phyloP scores from a whole-genome alignment of 306 rosid genomes.

The Arachis hypogaea region DNA sequence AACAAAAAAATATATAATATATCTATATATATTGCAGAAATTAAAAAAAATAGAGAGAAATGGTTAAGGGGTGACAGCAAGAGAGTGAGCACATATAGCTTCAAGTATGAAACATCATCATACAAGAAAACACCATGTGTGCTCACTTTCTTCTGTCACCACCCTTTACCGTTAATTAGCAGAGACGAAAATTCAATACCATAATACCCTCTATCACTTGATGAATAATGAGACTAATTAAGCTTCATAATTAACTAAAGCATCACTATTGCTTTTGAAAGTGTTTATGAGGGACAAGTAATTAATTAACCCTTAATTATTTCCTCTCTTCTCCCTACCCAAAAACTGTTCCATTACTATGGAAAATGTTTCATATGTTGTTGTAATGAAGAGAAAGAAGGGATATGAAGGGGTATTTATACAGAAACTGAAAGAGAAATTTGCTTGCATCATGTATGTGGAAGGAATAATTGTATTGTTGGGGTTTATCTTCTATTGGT shows the following conservation, averaged over 20 bases:
- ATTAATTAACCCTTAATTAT: not conserved
- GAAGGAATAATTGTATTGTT: slow-evolving; percentile 64
- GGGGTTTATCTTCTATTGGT: slow-evolving; percentile 60
- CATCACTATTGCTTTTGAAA: not conserved
- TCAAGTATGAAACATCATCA: slow-evolving; percentile 66
- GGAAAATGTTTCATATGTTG: slow-evolving; percentile 33
- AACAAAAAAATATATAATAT: not conserved
- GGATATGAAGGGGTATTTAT: slow-evolving; percentile 56
- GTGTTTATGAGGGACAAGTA: not conserved
- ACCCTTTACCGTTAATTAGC: slow-evolving; percentile 56
- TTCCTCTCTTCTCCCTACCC: not conserved
- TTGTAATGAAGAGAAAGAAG: slow-evolving; percentile 41
- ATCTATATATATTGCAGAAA: not conserved
- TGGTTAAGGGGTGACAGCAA: slow-evolving; percentile 75
- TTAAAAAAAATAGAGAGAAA: not conserved
- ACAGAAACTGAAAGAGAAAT: slow-evolving; percentile 46
- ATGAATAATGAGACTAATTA: not conserved
- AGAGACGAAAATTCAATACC: not conserved
- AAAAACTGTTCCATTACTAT: slow-evolving; percentile 25
- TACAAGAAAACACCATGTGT: slow-evolving; percentile 87
- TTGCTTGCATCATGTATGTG: slow-evolving; percentile 52
- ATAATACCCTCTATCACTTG: too few relatives aligned
- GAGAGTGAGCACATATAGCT: slow-evolving; percentile 92
- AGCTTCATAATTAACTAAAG: not conserved
- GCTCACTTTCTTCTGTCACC: slow-evolving; percentile 99